Base-by-base conservation (phyloP, 2,329 filamentous ascomycete species). In the Mycocentrospora acerina region DNA sequence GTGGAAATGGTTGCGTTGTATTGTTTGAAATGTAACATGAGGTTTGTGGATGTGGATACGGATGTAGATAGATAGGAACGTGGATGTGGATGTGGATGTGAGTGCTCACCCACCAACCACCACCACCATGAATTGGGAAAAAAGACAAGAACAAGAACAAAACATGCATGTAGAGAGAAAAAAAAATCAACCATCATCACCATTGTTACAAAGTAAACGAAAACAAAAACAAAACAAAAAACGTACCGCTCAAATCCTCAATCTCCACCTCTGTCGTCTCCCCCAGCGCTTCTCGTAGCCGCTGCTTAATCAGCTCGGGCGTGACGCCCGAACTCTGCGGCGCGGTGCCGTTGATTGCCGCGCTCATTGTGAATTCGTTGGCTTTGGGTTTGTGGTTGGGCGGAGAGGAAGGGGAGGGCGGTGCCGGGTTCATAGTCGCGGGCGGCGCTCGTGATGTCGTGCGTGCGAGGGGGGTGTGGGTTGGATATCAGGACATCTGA, bases 231-330 rank as follows among this genome's bases (percentile, higher is more conserved):
- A 22, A 22, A 22, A 5, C 9, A 22, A 22, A 22, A 16, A 35
- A 40, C 24, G 7, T 79, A 95, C 90, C 91, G 50, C 90, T 95
- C 76, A 95, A 82, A 71, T 97, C 91, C 50, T 88, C 86, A 55
- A 96, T 89, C 59, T 93, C 84, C 48, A 95, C 89, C 71, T 94
- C 81, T 18, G 78, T 76, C 15, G 90, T n/a, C n/a, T n/a, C 89
- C 40, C 81, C 77, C 37, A 96, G 75, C 50, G 83, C 81, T 55
- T 85, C 74, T 25, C 75, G 78, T 53, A 96, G 77, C 43, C 85
- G 86, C 29, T 73, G 72, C 60, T 79, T 82, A 37, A 97, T 76
- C 32, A 76, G 78, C 25, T 82, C 81, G 44, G 89, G 83, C 29
- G 89, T 91, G 59, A 95, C 83, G 48, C 77, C 77, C 3, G 65